Percentiles rank a stretch among this genome's conserved stretches.
phyloP scores from a whole-genome alignment of 1,284 basidiomycete species.

The Apiotrichum laibachii region DNA sequence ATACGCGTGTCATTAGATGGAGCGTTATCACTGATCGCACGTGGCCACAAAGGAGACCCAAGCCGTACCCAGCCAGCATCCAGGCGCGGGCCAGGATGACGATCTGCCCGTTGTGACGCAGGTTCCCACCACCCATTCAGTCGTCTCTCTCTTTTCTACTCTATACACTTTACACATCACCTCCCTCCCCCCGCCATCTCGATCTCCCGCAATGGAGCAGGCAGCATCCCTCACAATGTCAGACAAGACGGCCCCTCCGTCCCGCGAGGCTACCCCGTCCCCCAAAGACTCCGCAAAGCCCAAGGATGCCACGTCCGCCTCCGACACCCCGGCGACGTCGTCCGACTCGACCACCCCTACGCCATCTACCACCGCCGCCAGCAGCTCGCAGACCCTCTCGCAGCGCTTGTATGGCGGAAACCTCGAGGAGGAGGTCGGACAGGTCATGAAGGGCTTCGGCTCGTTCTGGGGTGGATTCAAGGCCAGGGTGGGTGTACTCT shows the following conservation, averaged over 20 bases:
- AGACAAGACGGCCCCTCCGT: conserved; percentile 12
- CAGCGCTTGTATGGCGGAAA: conserved; percentile 27
- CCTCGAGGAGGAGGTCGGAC: conserved; percentile 80
- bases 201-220: conserved; percentile 18
- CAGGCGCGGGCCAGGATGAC: too few species aligned
- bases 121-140: not conserved
- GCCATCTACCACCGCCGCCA: not conserved
- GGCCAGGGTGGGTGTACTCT: conserved; percentile 64
- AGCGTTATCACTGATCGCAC: too few species aligned
- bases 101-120: too few species aligned
- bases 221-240: conserved; percentile 22
- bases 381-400: not conserved
- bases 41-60: too few species aligned
- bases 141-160: not conserved
- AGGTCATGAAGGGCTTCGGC: conserved; percentile 76
- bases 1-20: too few species aligned
- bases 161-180: too few species aligned
- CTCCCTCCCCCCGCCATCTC: too few species aligned
- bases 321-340: not conserved
- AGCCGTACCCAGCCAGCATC: too few species aligned
- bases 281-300: not conserved
- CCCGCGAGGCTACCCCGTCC: conserved; percentile 9
- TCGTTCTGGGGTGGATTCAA: conserved; percentile 81
- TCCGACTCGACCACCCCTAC: not conserved
- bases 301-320: not conserved